These are phyloP conservation scores for Metarhizium robertsii DNA, from an alignment of 2,329 filamentous ascomycete species.

Conservation along the genomic window DNA sequence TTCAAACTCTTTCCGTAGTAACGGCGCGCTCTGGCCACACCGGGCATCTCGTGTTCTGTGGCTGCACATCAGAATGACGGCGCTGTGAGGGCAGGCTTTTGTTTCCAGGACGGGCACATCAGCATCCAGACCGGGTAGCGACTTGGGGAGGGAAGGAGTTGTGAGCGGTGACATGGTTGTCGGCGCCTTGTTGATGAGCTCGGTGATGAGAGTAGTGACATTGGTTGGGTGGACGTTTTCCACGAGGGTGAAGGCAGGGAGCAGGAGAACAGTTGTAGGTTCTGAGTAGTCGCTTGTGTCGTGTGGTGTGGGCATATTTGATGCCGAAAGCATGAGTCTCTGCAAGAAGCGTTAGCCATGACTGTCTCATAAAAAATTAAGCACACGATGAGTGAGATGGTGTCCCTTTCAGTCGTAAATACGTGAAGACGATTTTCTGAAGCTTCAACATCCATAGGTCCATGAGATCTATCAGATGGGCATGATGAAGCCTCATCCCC, in stretches of 20 bases:
- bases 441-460: not conserved
- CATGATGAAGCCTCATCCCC: not conserved
- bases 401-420: not conserved
- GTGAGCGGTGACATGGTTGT: conserved; percentile 61
- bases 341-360: conserved; percentile 22
- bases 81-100: conserved; percentile 65
- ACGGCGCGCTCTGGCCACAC: conserved; percentile 86
- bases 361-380: not conserved
- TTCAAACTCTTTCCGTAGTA: conserved; percentile 83
- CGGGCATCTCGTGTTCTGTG: conserved; percentile 90
- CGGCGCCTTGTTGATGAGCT: conserved; percentile 61
- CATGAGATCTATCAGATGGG: not conserved
- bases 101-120: conserved; percentile 23
- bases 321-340: conserved; percentile 85
- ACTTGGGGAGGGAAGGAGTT: conserved; percentile 26
- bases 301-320: conserved; percentile 75
- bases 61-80: conserved; percentile 86
- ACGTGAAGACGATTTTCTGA: not conserved
- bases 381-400: not conserved
- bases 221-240: conserved; percentile 73
- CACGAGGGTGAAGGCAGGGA: conserved; percentile 75
- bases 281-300: conserved; percentile 52
- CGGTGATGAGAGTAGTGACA: conserved; percentile 60
- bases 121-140: conserved; percentile 20
- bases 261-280: conserved; percentile 71